These are phyloP conservation scores for Maudiozyma bulderi DNA, from an alignment of 805 yeast species.

Conservation along the genomic window DNA sequence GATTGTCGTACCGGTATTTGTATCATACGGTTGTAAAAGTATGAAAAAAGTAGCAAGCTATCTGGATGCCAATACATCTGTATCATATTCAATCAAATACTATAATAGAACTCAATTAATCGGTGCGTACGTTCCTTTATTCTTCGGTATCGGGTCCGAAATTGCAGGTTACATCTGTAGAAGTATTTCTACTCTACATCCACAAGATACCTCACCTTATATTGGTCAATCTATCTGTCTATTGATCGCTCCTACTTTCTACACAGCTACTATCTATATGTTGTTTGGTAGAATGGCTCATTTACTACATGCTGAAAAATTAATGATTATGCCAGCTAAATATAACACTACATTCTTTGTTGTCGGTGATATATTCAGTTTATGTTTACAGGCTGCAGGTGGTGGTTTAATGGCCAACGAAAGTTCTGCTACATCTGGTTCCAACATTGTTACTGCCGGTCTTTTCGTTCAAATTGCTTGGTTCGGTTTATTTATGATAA, in stretches of 20 bases:
- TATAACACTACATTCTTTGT: constrained; percentile 25
- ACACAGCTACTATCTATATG: constrained; percentile 29
- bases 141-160: constrained; percentile 10
- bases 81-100: background rate
- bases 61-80: background rate
- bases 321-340: constrained; percentile 15
- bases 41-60: background rate
- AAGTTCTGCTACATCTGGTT: constrained; percentile 10
- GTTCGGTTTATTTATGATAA: constrained; percentile 24
- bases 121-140: constrained; percentile 2
- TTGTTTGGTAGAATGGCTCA: constrained; percentile 20
- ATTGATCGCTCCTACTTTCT: constrained; percentile 28
- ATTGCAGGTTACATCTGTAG: constrained; percentile 22
- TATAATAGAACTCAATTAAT: constrained; percentile 1
- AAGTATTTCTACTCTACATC: constrained; percentile 9
- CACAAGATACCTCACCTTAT: constrained; percentile 10
- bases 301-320: constrained; percentile 11
- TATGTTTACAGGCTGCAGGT: constrained; percentile 26
- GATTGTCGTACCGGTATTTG: background rate
- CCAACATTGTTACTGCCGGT: constrained; percentile 24
- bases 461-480: constrained; percentile 26
- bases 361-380: constrained; percentile 26
- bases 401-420: constrained; percentile 22
- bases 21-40: constrained; percentile 1
- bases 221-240: constrained; percentile 20